phyloP scores from a whole-genome alignment of 257 asterid genomes.

The Solanum etuberosum region DNA sequence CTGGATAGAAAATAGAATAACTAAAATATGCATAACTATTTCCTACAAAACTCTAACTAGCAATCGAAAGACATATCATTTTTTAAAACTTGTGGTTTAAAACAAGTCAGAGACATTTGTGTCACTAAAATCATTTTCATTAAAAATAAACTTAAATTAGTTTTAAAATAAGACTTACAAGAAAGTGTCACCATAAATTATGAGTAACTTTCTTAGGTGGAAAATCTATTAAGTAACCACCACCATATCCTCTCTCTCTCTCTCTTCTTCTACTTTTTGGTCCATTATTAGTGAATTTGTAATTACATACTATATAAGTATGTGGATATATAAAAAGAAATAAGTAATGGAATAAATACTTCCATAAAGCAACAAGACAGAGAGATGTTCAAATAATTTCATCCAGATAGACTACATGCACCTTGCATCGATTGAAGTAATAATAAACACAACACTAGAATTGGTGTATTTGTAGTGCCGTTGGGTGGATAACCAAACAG shows the following conservation, averaged over 20 bases:
- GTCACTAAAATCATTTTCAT: not conserved
- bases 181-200: not conserved
- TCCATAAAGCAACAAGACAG: not conserved
- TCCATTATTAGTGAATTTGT: not conserved
- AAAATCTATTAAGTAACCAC: not conserved
- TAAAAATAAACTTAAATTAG: not conserved
- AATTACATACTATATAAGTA: not conserved
- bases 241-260: not conserved
- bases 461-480: not conserved
- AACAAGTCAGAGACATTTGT: fast-evolving
- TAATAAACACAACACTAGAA: not conserved
- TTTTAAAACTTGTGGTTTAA: too few species aligned
- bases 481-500: not conserved
- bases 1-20: too few species aligned
- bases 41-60: too few species aligned
- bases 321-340: not conserved
- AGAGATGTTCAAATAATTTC: not conserved
- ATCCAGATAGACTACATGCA: not conserved
- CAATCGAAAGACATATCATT: not conserved
- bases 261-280: not conserved
- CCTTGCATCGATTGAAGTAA: not conserved
- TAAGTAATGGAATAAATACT: not conserved
- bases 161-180: not conserved
- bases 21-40: too few species aligned
- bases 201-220: not conserved